phyloP scores from a whole-genome alignment of 1,284 basidiomycete genomes.

The Rhodotorula sp. region DNA sequence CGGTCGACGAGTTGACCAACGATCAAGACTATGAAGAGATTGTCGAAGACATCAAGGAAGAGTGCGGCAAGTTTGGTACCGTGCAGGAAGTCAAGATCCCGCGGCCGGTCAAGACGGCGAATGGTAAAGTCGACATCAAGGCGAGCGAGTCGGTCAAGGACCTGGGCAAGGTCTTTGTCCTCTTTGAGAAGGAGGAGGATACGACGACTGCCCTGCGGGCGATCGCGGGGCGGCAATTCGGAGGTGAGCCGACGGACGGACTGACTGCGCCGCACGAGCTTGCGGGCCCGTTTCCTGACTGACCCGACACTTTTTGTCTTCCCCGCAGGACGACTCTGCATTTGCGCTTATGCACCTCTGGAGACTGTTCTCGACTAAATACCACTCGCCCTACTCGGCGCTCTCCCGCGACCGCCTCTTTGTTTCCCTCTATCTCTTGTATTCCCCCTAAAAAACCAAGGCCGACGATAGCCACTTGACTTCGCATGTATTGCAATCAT shows the following conservation, averaged over 20 bases:
- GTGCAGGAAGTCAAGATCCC: slow-evolving; percentile 87
- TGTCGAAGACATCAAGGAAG: slow-evolving; percentile 90
- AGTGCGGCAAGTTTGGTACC: slow-evolving; percentile 76
- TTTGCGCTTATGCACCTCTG: slow-evolving; percentile 46
- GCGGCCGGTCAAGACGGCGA: slow-evolving; percentile 63
- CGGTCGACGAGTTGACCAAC: slow-evolving; percentile 82
- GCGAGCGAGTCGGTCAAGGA: slow-evolving; percentile 45
- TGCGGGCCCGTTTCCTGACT: background rate
- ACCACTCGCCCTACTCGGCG: too few relatives aligned
- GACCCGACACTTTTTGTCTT: too few relatives aligned
- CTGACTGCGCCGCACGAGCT: too few relatives aligned
- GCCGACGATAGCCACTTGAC: too few relatives aligned
- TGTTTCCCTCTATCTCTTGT: too few relatives aligned
- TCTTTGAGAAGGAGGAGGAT: slow-evolving; percentile 45
- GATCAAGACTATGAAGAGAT: slow-evolving; percentile 93
- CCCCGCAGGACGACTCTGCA: slow-evolving; percentile 47
- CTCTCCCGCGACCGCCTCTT: too few relatives aligned
- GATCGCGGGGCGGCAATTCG: slow-evolving; percentile 46
- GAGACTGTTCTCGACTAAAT: slow-evolving; percentile 40
- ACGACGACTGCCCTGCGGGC: slow-evolving; percentile 44
- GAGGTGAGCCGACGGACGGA: slow-evolving; percentile 17
- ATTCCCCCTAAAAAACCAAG: too few relatives aligned
- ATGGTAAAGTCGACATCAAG: slow-evolving; percentile 44
- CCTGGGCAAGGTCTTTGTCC: slow-evolving; percentile 47
- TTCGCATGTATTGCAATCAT: background rate